A percentile compares a stretch with the other conserved stretches of the same genome.
phyloP scores from a whole-genome alignment of 2,329 filamentous ascomycete species.

The Monosporascus sp. region DNA sequence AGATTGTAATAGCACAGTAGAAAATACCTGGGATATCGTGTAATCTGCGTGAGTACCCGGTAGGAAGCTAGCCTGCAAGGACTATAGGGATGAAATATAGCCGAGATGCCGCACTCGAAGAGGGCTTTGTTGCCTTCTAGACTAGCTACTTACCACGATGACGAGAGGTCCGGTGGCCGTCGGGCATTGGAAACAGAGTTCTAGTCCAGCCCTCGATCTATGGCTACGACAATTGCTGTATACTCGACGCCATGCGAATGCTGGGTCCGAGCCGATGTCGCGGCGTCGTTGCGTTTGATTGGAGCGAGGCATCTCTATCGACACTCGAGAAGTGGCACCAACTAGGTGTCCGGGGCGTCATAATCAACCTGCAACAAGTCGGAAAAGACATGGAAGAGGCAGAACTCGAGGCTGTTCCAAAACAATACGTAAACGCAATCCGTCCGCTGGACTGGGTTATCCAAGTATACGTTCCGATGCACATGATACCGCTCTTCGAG shows the following conservation, averaged over 20 bases:
- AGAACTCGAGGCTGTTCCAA: slow-evolving; percentile 37
- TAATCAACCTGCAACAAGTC: slow-evolving; percentile 51
- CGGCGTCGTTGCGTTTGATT: slow-evolving; percentile 53
- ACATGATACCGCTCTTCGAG: slow-evolving; percentile 43
- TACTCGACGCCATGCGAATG: slow-evolving; percentile 46
- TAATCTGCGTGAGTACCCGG: no score
- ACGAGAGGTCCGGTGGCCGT: no score
- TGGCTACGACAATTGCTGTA: slow-evolving; percentile 53
- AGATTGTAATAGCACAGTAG: no score
- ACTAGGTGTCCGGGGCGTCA: slow-evolving; percentile 53
- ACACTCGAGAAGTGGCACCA: slow-evolving; percentile 49
- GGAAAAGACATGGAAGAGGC: slow-evolving; percentile 33
- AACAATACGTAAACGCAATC: slow-evolving; percentile 44
- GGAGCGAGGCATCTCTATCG: slow-evolving; percentile 28
- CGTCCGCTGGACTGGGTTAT: slow-evolving; percentile 49
- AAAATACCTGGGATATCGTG: no score
- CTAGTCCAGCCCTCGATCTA: slow-evolving; percentile 60
- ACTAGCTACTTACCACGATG: no score
- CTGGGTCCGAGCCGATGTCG: slow-evolving; percentile 46
- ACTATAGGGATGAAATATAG: no score
- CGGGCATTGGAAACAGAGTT: slow-evolving; percentile 45
- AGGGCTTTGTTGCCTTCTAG: no score
- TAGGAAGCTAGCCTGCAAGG: no score
- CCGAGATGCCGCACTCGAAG: no score
- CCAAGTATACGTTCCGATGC: slow-evolving; percentile 52